These are phyloP conservation scores for Phyllosticta capitalensis DNA, from an alignment of 2,329 filamentous ascomycete genomes.

Conservation along the genomic window DNA sequence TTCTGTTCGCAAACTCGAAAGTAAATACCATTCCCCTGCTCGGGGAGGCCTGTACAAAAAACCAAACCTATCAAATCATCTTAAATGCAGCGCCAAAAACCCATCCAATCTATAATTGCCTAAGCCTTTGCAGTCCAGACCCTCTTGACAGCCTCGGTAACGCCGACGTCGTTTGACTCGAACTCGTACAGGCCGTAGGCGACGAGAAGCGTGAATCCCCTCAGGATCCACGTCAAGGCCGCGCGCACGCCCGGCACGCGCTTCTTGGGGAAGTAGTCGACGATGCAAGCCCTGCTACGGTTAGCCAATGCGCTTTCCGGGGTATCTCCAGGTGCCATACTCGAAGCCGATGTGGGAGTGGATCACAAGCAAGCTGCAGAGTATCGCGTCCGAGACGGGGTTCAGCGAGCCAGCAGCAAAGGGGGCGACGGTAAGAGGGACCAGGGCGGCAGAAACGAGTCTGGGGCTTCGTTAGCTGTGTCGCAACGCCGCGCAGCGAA, in stretches of 20 bases:
- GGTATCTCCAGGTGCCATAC: slow-evolving; percentile 33
- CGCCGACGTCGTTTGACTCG: slow-evolving; percentile 94
- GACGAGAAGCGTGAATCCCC: slow-evolving; percentile 66
- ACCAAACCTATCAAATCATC: neutral
- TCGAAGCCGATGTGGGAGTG: slow-evolving; percentile 97
- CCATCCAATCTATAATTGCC: neutral
- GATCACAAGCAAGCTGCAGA: slow-evolving; percentile 73
- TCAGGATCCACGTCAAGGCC: slow-evolving; percentile 67
- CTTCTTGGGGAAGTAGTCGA: slow-evolving; percentile 78
- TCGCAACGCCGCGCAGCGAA: slow-evolving; percentile 4
- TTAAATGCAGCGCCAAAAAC: neutral
- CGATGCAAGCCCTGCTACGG: slow-evolving; percentile 53
- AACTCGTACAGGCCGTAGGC: slow-evolving; percentile 94
- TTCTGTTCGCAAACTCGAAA: neutral
- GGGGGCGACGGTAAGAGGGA: slow-evolving; percentile 81
- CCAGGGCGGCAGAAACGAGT: slow-evolving; percentile 65
- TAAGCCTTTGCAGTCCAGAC: slow-evolving; percentile 63
- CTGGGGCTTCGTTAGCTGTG: slow-evolving; percentile 34
- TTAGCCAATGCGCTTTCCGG: neutral
- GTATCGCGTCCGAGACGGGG: slow-evolving; percentile 74
- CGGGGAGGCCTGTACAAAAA: neutral
- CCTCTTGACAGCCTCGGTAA: slow-evolving; percentile 81
- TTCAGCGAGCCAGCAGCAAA: slow-evolving; percentile 89
- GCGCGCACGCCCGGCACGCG: slow-evolving; percentile 59
- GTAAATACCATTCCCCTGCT: neutral